A percentile compares a stretch with the other conserved stretches of the same genome.
Conservation (phyloP, 1,284 basidiomycete genomes). For the Leccinum angustisporum region DNA sequence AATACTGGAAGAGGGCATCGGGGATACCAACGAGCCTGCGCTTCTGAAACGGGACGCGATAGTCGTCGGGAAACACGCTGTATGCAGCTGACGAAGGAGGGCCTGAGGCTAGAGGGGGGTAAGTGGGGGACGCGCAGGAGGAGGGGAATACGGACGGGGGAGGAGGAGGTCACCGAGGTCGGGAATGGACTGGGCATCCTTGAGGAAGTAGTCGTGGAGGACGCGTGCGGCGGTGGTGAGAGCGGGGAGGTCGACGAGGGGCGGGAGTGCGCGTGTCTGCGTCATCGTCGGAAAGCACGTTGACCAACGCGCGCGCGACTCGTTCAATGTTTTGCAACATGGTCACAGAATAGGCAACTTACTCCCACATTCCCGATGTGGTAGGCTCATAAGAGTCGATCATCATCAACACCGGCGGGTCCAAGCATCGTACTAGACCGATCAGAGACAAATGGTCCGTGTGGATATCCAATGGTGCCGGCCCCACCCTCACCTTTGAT, state of each 20-base stretch:
- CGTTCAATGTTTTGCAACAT: neutral
- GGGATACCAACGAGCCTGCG: conserved; percentile 76
- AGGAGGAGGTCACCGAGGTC: conserved; percentile 66
- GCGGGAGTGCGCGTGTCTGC: conserved; percentile 32
- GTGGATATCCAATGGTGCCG: conserved; percentile 71
- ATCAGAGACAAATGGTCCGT: conserved; percentile 48
- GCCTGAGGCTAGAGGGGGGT: conserved; percentile 45
- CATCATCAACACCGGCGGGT: too few relatives aligned
- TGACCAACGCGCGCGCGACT: neutral
- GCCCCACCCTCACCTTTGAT: conserved; percentile 80
- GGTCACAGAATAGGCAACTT: neutral
- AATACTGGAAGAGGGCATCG: conserved; percentile 80
- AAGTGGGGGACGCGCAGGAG: conserved; percentile 22
- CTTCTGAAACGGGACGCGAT: conserved; percentile 80
- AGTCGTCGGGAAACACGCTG: conserved; percentile 74
- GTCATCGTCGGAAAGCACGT: conserved; percentile 14
- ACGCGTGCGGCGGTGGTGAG: conserved; percentile 65
- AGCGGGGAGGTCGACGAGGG: conserved; percentile 57
- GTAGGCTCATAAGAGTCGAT: neutral
- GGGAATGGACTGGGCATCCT: conserved; percentile 71
- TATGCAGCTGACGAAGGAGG: conserved; percentile 73
- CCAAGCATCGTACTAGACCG: too few relatives aligned
- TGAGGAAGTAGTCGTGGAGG: conserved; percentile 63
- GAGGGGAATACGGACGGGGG: conserved; percentile 41
- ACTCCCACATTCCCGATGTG: neutral